Conservation (phyloP, 2,329 filamentous ascomycete species). For the Phoma sp. region DNA sequence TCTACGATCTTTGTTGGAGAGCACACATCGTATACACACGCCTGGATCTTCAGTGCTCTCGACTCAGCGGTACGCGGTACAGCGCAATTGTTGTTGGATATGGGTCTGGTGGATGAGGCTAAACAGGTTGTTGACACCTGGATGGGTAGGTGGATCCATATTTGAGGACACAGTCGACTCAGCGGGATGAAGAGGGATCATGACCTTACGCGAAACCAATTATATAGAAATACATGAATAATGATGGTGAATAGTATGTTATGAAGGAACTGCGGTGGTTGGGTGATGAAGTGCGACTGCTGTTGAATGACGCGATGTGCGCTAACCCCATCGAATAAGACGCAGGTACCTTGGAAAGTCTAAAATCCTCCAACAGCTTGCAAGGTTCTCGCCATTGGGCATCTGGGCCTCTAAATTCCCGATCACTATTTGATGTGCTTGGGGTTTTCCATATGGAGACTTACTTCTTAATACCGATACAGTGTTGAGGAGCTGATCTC, state of each 20-base stretch:
- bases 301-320: slow-evolving; percentile 7
- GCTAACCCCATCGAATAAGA: not conserved
- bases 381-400: no score
- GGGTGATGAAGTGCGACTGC: not conserved
- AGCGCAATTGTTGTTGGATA: slow-evolving; percentile 67
- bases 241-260: not conserved
- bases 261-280: not conserved
- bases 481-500: no score
- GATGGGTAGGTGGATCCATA: slow-evolving; percentile 72
- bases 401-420: no score
- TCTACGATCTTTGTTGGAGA: slow-evolving; percentile 73
- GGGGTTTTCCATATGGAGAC: no score
- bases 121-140: slow-evolving; percentile 69
- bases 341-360: no score
- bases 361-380: no score
- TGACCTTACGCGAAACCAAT: not conserved
- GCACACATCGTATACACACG: slow-evolving; percentile 75
- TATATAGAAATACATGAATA: not conserved
- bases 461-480: no score
- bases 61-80: slow-evolving; percentile 72
- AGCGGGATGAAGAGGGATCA: not conserved
- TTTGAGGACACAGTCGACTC: not conserved
- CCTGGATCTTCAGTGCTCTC: slow-evolving; percentile 72
- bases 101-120: slow-evolving; percentile 74
- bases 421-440: no score